Evolutionary conservation across 192 early-diverging fungal genomes (phyloP), one percentile per base, ranked within the genome.

Genomic region (Entomortierella beljakovae): DNA sequence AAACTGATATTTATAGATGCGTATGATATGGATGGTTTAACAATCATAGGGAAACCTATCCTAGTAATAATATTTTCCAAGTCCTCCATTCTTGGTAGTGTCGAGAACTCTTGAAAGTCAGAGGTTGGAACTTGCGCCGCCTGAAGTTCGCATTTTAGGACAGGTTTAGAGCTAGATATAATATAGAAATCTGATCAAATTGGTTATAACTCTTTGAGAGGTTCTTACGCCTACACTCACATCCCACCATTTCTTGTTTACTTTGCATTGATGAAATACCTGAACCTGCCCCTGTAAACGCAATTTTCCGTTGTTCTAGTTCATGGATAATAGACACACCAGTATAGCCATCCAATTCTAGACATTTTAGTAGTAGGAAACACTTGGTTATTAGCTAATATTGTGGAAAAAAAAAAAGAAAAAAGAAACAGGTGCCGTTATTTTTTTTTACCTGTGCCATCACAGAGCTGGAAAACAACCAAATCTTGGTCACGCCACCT

Each of bases 11-110:
- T 64, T 32, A 86, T 71, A 29, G 81, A 82, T 7, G 84, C 84
- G 28, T 86, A 86, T 0, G 80, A 82, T 33, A 85, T 76, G 22
- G 83, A 81, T 6, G 84, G 84, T 56, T 85, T 85, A 29, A 86
- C 69, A 50, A 86, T 85, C 61, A 86, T 66, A 4, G 84, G 84
- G 46, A 74, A 85, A 0, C 72, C 65, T 28, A 82, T 63, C 0
- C 64, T 55, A 5, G 63, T 40, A 15, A 66, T 52, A 7, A 61
- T 74, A 29, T 60, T 25, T 11, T 74, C 53, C 16, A 74, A 51
- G 29, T 67, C 64, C 15, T 25, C 22, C 50, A 53, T 60, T 28
- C 28, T 51, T 13, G 57, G 34, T 15, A 49, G 51, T 2, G 31
- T 20, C 25, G 34, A 23, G 22, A 74, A 74, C 57, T 74, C 71